Conservation (phyloP, 1,139 yeast genomes). For the Diutina ranongensis region DNA sequence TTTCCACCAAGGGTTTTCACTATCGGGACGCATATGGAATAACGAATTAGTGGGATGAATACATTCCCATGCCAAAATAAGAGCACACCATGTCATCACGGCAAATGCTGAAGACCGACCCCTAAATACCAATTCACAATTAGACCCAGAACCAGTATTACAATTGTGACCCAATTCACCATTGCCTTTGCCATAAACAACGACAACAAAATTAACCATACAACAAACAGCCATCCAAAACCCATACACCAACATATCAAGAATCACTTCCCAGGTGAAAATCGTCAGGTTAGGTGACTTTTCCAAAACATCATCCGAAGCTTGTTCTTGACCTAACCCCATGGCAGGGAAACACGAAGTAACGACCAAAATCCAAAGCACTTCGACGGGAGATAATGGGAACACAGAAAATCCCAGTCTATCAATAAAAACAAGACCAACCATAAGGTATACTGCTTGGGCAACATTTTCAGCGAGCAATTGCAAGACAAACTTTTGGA, state of each 20-base stretch:
- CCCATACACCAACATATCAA: conserved; percentile 25
- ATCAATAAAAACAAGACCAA: conserved; percentile 25
- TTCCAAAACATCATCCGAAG: conserved; percentile 20
- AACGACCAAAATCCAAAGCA: conserved; percentile 26
- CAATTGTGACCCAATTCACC: conserved; percentile 22
- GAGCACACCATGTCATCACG: conserved; percentile 84
- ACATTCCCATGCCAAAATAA: conserved; percentile 85
- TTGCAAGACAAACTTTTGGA: conserved; percentile 71
- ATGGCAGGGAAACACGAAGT: conserved; percentile 30
- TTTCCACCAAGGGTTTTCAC: conserved; percentile 49
- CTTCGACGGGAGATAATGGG: conserved; percentile 27
- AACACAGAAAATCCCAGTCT: conserved; percentile 21
- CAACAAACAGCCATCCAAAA: conserved; percentile 26
- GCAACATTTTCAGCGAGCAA: conserved; percentile 71
- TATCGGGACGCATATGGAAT: conserved; percentile 63
- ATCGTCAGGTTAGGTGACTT: conserved; percentile 21
- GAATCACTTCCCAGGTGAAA: conserved; percentile 22
- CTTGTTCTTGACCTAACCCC: conserved; percentile 28
- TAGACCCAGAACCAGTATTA: conserved; percentile 10
- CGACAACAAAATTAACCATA: conserved; percentile 19
- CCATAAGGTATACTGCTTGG: conserved; percentile 42
- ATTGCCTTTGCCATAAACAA: conserved; percentile 21
- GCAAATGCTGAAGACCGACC: conserved; percentile 80
- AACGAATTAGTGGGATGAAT: conserved; percentile 66
- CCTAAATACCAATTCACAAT: conserved; percentile 56